Evolutionary conservation across 129 eudicot genomes (phyloP), one percentile per base, ranked within the genome.

Genomic region (Smallanthus sonchifolius): DNA sequence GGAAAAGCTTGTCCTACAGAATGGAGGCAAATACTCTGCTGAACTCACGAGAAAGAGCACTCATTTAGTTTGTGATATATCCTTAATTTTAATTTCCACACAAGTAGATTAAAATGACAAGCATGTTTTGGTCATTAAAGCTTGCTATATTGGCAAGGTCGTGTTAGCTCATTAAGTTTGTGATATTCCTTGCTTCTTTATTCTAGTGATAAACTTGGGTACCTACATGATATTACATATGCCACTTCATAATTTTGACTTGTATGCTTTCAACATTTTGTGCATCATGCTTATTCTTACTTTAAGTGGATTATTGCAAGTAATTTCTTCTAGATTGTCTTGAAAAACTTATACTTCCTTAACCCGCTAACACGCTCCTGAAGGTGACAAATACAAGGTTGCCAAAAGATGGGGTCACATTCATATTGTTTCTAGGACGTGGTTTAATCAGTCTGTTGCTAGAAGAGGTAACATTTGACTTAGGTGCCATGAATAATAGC

Each of bases 351-450:
- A 35, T 65, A 64, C 62, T 36, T 87, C 91, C 91, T 90, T 90
- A 80, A 88, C 87, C 87, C 69, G 40, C 69, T 38, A 81, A 40
- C 83, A 94, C 79, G 86, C 86, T 77, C 91, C 99, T 75, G 93
- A 91, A 91, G 93, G 99, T 85, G 99, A 94, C 83, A 94, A 94
- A 79, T 94, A 77, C 79, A 91, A 81, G 83, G 97, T 91, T 88
- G 96, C 99, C 34, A 83, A 71, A 83, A 83, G 67, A 81, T 94
- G 99, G 99, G 96, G 99, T 61, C 81, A 80, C 80, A 83, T 88
- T 75, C 60, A 66, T 71, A 83, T 88, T 70, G 88, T 94, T 60
- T 80, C 80, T 10, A 86, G 82, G 79, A 81, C 85, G 77, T 94
- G 99, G 99, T 87, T 88, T 77, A 84, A 86, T n/a, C 97, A 91